Evolutionary conservation across 345 rosid genomes (phyloP).

Genomic region (Eucalyptus erythrocorys): DNA sequence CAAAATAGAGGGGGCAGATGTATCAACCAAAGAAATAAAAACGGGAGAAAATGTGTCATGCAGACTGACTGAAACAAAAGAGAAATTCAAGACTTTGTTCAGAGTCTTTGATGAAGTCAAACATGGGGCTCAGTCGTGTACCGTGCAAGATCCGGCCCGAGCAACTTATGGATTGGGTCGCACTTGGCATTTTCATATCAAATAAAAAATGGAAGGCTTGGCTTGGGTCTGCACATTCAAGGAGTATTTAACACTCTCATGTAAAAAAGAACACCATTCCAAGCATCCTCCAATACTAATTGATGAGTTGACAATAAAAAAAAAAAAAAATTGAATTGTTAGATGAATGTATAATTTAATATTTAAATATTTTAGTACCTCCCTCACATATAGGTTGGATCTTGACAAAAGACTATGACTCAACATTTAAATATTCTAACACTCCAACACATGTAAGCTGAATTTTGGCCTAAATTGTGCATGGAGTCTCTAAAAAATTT

Average conservation of each 20-base stretch:
- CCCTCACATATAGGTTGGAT: accelerated
- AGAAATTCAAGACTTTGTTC: not conserved
- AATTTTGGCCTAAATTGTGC: accelerated
- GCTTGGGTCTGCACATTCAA: not conserved
- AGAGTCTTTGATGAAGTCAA: not conserved
- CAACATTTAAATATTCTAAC: accelerated
- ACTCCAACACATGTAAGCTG: not conserved
- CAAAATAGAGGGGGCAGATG: not conserved
- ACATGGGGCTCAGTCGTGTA: not conserved
- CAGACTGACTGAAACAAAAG: not conserved
- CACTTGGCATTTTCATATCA: not conserved
- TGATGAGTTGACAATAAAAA: not conserved
- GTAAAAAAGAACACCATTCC: not conserved
- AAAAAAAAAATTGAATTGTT: not conserved
- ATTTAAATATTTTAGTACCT: accelerated
- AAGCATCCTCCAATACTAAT: not conserved
- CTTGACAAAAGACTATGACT: accelerated
- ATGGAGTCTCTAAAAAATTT: accelerated
- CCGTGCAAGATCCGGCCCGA: not conserved
- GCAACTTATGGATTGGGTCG: not conserved
- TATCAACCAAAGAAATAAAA: not conserved
- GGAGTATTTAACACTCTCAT: not conserved
- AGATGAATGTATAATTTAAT: accelerated
- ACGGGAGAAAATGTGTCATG: accelerated
- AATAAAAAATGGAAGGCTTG: not conserved